Evolutionary conservation across 1,284 basidiomycete genomes (phyloP).

Genomic region (Rhodotorula sp.): DNA sequence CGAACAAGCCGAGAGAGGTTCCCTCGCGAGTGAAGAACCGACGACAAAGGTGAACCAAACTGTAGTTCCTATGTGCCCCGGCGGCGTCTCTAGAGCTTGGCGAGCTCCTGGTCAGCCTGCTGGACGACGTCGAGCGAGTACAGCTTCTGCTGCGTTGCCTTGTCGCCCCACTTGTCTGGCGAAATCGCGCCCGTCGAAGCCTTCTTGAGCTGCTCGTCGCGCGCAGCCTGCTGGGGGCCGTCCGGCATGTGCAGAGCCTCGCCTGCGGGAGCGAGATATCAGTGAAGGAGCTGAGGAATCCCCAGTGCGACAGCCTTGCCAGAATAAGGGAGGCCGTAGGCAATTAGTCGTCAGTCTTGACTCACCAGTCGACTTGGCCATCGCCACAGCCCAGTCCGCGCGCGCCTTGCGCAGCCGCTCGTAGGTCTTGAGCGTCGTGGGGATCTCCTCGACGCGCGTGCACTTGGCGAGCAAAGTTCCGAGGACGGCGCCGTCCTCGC

Average conservation of each 20-base stretch:
- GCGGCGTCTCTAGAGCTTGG: constrained; percentile 2
- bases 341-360: background rate
- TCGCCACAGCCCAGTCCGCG: constrained; percentile 49
- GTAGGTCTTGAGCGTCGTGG: constrained; percentile 46
- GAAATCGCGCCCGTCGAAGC: constrained; percentile 11
- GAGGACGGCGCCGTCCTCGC: constrained; percentile 51
- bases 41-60: background rate
- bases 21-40: background rate
- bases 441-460: constrained; percentile 46
- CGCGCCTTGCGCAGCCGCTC: constrained; percentile 49
- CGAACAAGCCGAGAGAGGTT: background rate
- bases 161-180: constrained; percentile 31
- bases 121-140: constrained; percentile 20
- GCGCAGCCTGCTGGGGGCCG: constrained; percentile 38
- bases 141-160: constrained; percentile 16
- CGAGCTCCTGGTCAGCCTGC: constrained; percentile 17
- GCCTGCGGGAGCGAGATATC: constrained; percentile 35
- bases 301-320: background rate
- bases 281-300: background rate
- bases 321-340: too few species aligned
- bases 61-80: too few species aligned
- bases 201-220: constrained; percentile 33
- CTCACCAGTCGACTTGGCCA: constrained; percentile 45
- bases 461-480: constrained; percentile 48
- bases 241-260: constrained; percentile 47